These are phyloP conservation scores for Lactifluus hygrophoroides DNA, from an alignment of 768 basidiomycete species.

Conservation along the genomic window DNA sequence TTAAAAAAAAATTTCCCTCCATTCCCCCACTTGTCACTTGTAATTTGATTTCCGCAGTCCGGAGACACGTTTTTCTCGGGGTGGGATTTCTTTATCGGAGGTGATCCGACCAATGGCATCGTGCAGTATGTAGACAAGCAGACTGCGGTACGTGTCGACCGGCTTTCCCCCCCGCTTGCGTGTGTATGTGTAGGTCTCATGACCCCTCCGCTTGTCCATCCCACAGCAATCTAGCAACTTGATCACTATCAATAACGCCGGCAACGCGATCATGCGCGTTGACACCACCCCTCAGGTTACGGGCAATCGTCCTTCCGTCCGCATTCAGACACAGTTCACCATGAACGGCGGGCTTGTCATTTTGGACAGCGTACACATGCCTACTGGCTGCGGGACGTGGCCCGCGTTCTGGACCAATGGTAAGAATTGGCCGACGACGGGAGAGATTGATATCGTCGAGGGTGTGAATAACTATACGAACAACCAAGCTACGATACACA, in stretches of 20 bases:
- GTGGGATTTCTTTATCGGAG: slow-evolving; percentile 60
- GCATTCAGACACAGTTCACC: slow-evolving; percentile 55
- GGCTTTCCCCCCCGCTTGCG: background rate
- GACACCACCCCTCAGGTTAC: slow-evolving; percentile 72
- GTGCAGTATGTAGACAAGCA: slow-evolving; percentile 59
- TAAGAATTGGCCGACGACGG: slow-evolving; percentile 55
- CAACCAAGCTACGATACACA: slow-evolving; percentile 80
- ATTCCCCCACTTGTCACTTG: background rate
- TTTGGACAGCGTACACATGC: slow-evolving; percentile 84
- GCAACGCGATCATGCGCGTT: slow-evolving; percentile 81
- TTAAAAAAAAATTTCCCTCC: slow-evolving; percentile 5
- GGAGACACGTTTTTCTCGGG: slow-evolving; percentile 75
- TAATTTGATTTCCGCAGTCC: slow-evolving; percentile 29
- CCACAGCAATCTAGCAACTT: slow-evolving; percentile 48
- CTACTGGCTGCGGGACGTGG: slow-evolving; percentile 84
- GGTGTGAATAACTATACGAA: slow-evolving; percentile 74
- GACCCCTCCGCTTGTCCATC: background rate
- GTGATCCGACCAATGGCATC: slow-evolving; percentile 71
- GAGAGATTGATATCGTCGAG: slow-evolving; percentile 82
- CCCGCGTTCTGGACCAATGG: slow-evolving; percentile 44
- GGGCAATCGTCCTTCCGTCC: slow-evolving; percentile 64
- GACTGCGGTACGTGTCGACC: slow-evolving; percentile 40
- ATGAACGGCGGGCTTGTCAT: slow-evolving; percentile 66
- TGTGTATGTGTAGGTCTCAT: slow-evolving; percentile 9
- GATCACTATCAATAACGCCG: slow-evolving; percentile 53